Evolutionary conservation across 2,329 filamentous ascomycete species (phyloP).

Genomic region (Furcasterigmium sp.): DNA sequence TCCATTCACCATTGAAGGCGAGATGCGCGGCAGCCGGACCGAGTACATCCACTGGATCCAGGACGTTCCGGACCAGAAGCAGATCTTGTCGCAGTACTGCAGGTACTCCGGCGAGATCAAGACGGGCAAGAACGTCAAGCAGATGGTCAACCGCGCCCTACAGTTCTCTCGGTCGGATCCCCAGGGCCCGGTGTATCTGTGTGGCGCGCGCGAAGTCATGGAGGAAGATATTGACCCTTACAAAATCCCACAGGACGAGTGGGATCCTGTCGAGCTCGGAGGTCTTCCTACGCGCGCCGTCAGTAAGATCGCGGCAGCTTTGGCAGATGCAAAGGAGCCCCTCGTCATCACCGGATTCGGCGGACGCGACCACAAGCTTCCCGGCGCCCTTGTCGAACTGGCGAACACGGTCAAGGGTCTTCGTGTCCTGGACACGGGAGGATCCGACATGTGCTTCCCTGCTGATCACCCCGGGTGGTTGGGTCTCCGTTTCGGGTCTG

Average conservation of each 20-base stretch:
- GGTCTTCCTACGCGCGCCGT: constrained; percentile 50
- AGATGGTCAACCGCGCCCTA: constrained; percentile 73
- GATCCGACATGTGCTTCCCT: constrained; percentile 78
- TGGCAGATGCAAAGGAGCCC: constrained; percentile 60
- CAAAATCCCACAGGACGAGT: constrained; percentile 60
- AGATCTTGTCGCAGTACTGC: constrained; percentile 74
- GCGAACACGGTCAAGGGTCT: constrained; percentile 64
- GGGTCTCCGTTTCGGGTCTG: constrained; percentile 68
- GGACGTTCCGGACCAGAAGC: constrained; percentile 69
- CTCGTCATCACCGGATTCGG: constrained; percentile 67
- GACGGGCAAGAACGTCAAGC: constrained; percentile 73
- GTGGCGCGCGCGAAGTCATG: constrained; percentile 71
- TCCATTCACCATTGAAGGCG: constrained; percentile 66
- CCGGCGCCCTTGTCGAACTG: constrained; percentile 58
- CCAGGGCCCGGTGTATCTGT: constrained; percentile 69
- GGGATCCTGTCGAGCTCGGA: constrained; percentile 66
- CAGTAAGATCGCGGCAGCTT: constrained; percentile 53
- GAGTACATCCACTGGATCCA: constrained; percentile 76
- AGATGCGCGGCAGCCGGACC: constrained; percentile 63
- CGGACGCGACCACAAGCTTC: constrained; percentile 62
- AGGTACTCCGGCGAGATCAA: constrained; percentile 74
- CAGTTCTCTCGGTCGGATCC: constrained; percentile 71
- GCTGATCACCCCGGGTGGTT: constrained; percentile 63
- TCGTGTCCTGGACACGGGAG: constrained; percentile 69
- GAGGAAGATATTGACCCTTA: constrained; percentile 77